Evolutionary conservation across 805 yeast species (phyloP), one percentile per base, ranked within the genome.

Genomic region (Candida railenensis): DNA sequence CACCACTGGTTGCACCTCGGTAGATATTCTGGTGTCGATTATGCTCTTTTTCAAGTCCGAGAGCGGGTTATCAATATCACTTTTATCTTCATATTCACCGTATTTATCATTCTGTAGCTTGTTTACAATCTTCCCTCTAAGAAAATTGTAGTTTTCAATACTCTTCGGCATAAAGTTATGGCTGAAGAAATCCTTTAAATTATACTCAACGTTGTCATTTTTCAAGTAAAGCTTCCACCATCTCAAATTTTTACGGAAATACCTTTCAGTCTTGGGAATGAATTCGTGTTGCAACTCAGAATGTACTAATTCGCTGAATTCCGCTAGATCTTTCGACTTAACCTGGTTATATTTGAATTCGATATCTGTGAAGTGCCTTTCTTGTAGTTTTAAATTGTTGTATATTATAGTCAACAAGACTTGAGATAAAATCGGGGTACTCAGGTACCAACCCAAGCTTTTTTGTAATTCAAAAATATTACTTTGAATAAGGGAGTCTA

Each of bases 201-300:
- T 66, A 47, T 72, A 72, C 53, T 70, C 76, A 19, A 72, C 70
- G 50, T 72, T 71, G 43, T 72, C 77, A 48, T 72, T 72, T 40
- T 61, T 62, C 46, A 56, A 57, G 51, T 72, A 72, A n/a, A 72
- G 53, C 50, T 58, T 70, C 73, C 74, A 72, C 76, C 76, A 72
- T 15, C 54, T 52, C 42, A 72, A 60, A 15, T 56, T 61, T 16
- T 53, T 55, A 20, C 45, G 48, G 59, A 72, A 69, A 42, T 63
- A 69, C 1, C 45, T 49, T 15, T 49, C 51, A 1, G 73, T 63
- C 4, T 56, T 47, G 1, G 77, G 76, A 14, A 62, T 57, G 37
- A 72, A 62, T 2, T 52, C 51, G 25, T 56, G 44, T 48, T 70
- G 76, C 22, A 72, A 56, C 46, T 72, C 77, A 3, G 57, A 44